Conservation (phyloP, 257 asterid genomes). For the Paraleonurus japonicus region DNA sequence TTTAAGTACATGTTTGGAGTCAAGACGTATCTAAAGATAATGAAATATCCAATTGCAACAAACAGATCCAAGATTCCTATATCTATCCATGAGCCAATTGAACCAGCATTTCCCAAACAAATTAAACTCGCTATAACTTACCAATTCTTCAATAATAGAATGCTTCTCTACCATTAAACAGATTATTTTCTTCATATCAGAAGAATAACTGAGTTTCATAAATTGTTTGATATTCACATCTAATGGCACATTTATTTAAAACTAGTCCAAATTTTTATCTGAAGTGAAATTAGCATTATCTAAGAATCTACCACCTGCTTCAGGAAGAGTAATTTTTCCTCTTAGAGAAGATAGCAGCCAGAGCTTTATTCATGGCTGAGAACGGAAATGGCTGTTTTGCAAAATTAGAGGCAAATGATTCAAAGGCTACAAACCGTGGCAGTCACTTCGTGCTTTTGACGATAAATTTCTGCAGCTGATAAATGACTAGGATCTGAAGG, state of each 20-base stretch:
- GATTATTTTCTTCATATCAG: background rate
- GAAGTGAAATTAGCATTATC: background rate
- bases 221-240: background rate
- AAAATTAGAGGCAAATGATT: background rate
- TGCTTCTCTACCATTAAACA: background rate
- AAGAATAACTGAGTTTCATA: conserved; percentile 1
- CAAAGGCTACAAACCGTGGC: conserved; percentile 70
- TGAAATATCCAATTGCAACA: background rate
- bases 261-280: background rate
- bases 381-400: background rate
- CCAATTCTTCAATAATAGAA: background rate
- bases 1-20: conserved; percentile 24
- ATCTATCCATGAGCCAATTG: background rate
- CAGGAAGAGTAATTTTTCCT: too few species aligned
- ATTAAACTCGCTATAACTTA: background rate
- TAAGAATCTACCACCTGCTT: too few species aligned
- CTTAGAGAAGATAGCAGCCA: too few species aligned
- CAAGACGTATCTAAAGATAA: conserved; percentile 2
- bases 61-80: background rate
- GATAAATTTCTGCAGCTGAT: conserved; percentile 70
- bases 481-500: conserved; percentile 65
- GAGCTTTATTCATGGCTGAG: too few species aligned
- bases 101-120: background rate
- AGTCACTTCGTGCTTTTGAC: conserved; percentile 90
- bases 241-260: background rate